Evolutionary conservation across 805 yeast genomes (phyloP), one percentile per base, ranked within the genome.

Genomic region (Jamesozyma rosinii): DNA sequence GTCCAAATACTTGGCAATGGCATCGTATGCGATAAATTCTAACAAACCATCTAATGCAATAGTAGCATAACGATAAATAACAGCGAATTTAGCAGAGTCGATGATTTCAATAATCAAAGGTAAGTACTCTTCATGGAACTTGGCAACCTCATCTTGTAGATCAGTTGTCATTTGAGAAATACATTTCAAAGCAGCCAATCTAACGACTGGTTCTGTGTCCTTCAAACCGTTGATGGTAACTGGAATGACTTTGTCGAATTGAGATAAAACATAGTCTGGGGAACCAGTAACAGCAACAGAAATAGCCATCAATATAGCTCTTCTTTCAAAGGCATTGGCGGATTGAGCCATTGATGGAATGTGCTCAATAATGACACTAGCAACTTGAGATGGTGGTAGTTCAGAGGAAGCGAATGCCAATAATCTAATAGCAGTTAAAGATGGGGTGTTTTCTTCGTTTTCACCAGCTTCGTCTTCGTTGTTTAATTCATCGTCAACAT

Each of bases 321-420:
- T 80, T 70, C 94, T 80, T 68, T 83, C 87, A 51, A 76, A 81
- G 48, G 74, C 72, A 61, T 85, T 78, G n/a, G 76, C 51, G 15
- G 89, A 75, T 39, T 76, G 66, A 48, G 81, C 63, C 71, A 80
- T 65, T 36, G 73, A 59, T 37, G 76, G 73, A 49, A 84, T 63
- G 51, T 74, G 75, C 50, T 79, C 84, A 48, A 87, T 71, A 49
- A 90, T 72, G 36, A 95, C 90, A 49, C 72, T 75, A 51, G 89
- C 79, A 44, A 85, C 95, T 65, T 92, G 98, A 35, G 87, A 76
- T 40, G 97, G 95, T 42, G 99, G 96, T 56, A 92, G 72, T 57
- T 82, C 88, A 37, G 81, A 70, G 15, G 97, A 77, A 51, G 90
- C 77, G 57, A 77, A 76, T 42, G 86, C 83, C 42, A 92, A 64